Evolutionary conservation across 495 filamentous ascomycete species (phyloP).

Genomic region (Lophiostoma macrostomum): DNA sequence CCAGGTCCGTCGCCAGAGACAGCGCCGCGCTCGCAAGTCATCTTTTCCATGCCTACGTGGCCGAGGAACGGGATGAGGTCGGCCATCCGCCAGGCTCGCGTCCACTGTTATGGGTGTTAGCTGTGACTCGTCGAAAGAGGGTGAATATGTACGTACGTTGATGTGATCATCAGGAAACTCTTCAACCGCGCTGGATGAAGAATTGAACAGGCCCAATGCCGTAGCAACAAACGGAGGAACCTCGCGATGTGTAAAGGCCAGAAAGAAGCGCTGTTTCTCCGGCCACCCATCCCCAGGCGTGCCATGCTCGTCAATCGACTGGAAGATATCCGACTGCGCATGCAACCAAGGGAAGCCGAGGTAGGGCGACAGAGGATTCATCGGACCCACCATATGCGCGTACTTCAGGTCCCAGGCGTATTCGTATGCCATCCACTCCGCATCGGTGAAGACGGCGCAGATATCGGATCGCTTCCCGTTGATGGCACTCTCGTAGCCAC

Average conservation of each 20-base stretch:
- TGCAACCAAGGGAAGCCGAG: conserved; percentile 14
- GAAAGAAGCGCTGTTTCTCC: conserved; percentile 4
- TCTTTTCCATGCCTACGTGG: conserved; percentile 4
- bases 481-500: conserved; percentile 6
- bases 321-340: conserved; percentile 1
- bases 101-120: too few species aligned
- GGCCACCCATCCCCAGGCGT: background rate
- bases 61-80: conserved; percentile 10
- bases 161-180: conserved; percentile 5
- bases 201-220: conserved; percentile 4
- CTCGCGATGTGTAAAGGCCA: conserved; percentile 10
- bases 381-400: conserved; percentile 5
- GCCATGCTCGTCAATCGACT: background rate
- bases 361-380: conserved; percentile 10
- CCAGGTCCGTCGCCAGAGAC: background rate
- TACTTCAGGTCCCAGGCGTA: conserved; percentile 13
- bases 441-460: conserved; percentile 3
- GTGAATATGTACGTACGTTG: too few species aligned
- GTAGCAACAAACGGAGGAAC: conserved; percentile 10
- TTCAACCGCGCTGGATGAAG: background rate
- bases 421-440: conserved; percentile 10
- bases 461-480: conserved; percentile 1
- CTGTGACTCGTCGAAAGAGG: too few species aligned
- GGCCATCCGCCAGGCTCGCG: conserved; percentile 6
- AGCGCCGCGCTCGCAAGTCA: background rate